These are phyloP conservation scores for Aethionema arabicum DNA, from an alignment of 345 rosid species.

Conservation along the genomic window DNA sequence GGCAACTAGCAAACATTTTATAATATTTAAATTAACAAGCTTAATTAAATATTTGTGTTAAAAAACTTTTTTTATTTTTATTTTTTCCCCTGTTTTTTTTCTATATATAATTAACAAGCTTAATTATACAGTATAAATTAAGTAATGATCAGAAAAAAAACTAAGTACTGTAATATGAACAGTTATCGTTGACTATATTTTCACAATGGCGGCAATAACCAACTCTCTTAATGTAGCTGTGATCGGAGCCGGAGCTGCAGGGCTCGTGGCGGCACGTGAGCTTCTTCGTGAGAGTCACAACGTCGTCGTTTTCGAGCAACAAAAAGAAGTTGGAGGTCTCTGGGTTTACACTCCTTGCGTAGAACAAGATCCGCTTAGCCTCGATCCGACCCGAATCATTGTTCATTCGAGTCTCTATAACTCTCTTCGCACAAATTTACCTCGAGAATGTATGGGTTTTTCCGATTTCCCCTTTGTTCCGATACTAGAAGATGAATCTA, in stretches of 20 bases:
- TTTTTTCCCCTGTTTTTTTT: too few relatives aligned
- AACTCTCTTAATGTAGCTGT: conserved; percentile 49
- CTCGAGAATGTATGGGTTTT: conserved; percentile 80
- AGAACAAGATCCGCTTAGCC: conserved; percentile 63
- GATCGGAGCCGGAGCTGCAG: conserved; percentile 81
- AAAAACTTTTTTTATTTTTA: too few relatives aligned
- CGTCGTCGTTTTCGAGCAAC: conserved; percentile 63
- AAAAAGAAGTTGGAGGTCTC: conserved; percentile 53
- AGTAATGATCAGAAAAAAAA: too few relatives aligned
- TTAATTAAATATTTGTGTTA: too few relatives aligned
- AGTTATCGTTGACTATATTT: too few relatives aligned
- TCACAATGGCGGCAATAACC: too few relatives aligned
- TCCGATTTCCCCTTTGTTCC: conserved; percentile 54
- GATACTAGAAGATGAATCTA: conserved; percentile 16
- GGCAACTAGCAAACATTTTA: too few relatives aligned
- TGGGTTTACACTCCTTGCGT: conserved; percentile 56
- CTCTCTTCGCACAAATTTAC: conserved; percentile 78
- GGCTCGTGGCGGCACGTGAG: conserved; percentile 69
- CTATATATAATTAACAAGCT: too few relatives aligned
- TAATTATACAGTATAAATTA: too few relatives aligned
- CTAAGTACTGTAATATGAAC: too few relatives aligned
- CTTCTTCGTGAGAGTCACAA: conserved; percentile 65
- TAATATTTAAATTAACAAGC: too few relatives aligned
- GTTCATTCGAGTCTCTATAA: conserved; percentile 60
- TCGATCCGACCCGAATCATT: conserved; percentile 54